These are phyloP conservation scores for Neofusicoccum ribis DNA, from an alignment of 2,329 filamentous ascomycete genomes.

Conservation along the genomic window DNA sequence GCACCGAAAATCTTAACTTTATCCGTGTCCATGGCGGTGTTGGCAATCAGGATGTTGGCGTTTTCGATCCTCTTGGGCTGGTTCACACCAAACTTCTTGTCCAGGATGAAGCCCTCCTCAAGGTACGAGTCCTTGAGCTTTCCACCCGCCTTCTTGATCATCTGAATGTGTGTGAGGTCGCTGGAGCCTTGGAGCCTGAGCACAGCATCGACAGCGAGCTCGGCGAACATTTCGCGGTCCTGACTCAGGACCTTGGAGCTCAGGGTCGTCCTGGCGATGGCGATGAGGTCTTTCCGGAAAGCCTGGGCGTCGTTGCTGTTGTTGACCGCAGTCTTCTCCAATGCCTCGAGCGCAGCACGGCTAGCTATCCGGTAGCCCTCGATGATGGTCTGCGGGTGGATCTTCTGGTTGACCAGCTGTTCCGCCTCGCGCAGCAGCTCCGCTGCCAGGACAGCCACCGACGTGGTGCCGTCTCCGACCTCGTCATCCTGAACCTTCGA, in stretches of 20 bases:
- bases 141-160: constrained; percentile 98
- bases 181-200: constrained; percentile 85
- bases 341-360: constrained; percentile 77
- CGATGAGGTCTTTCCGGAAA: constrained; percentile 85
- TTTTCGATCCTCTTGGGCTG: constrained; percentile 97
- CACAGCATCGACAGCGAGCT: constrained; percentile 87
- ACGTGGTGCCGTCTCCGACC: constrained; percentile 96
- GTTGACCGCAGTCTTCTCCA: constrained; percentile 83
- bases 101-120: constrained; percentile 96
- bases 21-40: constrained; percentile 99
- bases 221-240: constrained; percentile 87
- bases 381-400: constrained; percentile 98
- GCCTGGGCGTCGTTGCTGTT: constrained; percentile 80
- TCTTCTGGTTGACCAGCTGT: constrained; percentile 96
- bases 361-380: constrained; percentile 98
- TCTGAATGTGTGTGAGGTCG: constrained; percentile 96
- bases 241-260: constrained; percentile 97
- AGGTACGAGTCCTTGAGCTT: constrained; percentile 98
- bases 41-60: constrained; percentile 95
- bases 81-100: constrained; percentile 99
- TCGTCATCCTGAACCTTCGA: constrained; percentile 99
- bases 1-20: constrained; percentile 99
- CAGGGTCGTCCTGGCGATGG: constrained; percentile 91
- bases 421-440: constrained; percentile 95
- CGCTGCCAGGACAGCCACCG: constrained; percentile 92